Base-by-base conservation (phyloP, 306 rosid genomes). In the Glycyrrhiza uralensis region DNA sequence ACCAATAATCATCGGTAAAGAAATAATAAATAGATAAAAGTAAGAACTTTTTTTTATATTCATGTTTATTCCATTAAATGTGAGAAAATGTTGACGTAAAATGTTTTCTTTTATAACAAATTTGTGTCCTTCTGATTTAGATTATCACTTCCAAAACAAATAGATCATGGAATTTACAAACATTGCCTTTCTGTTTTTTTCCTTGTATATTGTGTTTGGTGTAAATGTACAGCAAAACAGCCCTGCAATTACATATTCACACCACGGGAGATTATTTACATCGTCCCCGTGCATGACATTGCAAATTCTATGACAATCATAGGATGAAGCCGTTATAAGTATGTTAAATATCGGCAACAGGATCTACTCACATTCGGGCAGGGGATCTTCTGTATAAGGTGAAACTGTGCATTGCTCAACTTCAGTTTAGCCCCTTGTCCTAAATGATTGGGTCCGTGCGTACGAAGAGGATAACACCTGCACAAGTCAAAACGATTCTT, bases 381-480 rank as follows among this genome's bases (percentile, higher is more conserved):
- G 51, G 17, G 56, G 26, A 30, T 42, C 19, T 55, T 65, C 56
- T 7, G 55, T 2, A 15, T 33, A 41, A 56, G 46, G 44, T 29
- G 12, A 26, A 54, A 29, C 58, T 39, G 15, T 11, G 36, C 50
- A 68, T 14, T 20, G 19, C 66, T 44, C 22, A 54, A 45, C 14
- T 42, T 74, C 74, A 47, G 15, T 71, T 85, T 72, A 80, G 50
- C 82, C 71, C 79, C 91, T 84, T 50, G 76, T 55, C 86, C 86
- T 85, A 39, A 44, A 66, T n/a, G 83, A 52, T 58, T 73, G 83
- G 76, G 79, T 79, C 56, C 79, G 58, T 22, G 76, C 8, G 9
- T 58, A 88, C 24, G 98, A 93, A 67, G 97, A 90, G 45, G 97
- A 90, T 46, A 90, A 39, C 58, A 90, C 90, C 98, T 93, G 88